Evolutionary conservation across 345 rosid species (phyloP).

Genomic region (Populus davidiana): DNA sequence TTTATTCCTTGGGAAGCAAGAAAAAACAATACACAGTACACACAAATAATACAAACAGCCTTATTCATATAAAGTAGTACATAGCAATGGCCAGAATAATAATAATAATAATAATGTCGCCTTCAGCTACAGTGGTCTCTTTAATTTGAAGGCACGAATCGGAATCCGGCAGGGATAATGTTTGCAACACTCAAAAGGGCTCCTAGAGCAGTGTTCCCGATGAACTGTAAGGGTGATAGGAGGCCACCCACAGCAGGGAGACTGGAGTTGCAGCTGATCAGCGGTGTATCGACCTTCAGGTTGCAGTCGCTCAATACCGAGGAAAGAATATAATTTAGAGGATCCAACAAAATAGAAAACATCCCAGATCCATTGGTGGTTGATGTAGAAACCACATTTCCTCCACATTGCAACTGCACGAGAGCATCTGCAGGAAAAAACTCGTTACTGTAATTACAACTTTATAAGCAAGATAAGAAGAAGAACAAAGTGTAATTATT

Average conservation of each 20-base stretch:
- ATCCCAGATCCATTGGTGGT: slow-evolving; percentile 41
- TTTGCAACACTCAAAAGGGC: slow-evolving; percentile 32
- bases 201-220: slow-evolving; percentile 42
- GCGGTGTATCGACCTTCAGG: slow-evolving; percentile 51
- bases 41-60: too few relatives aligned
- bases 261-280: slow-evolving; percentile 48
- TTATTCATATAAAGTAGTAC: too few relatives aligned
- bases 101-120: too few relatives aligned
- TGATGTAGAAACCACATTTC: slow-evolving; percentile 39
- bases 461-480: too few relatives aligned
- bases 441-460: too few relatives aligned
- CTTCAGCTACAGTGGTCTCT: too few relatives aligned
- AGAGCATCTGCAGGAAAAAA: slow-evolving; percentile 34
- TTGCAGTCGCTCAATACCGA: slow-evolving; percentile 39
- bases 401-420: slow-evolving; percentile 54
- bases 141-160: slow-evolving; percentile 12
- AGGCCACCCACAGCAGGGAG: slow-evolving; percentile 42
- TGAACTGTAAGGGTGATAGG: slow-evolving; percentile 37
- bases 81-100: too few relatives aligned
- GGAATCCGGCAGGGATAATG: slow-evolving; percentile 46
- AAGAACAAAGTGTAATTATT: too few relatives aligned
- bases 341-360: slow-evolving; percentile 40
- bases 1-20: too few relatives aligned
- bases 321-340: slow-evolving; percentile 38
- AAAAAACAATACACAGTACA: too few relatives aligned